A percentile compares a stretch with the other conserved stretches of the same genome.
These are phyloP conservation scores for Penicillium sp. DNA, from an alignment of 2,329 filamentous ascomycete species.

Conservation along the genomic window DNA sequence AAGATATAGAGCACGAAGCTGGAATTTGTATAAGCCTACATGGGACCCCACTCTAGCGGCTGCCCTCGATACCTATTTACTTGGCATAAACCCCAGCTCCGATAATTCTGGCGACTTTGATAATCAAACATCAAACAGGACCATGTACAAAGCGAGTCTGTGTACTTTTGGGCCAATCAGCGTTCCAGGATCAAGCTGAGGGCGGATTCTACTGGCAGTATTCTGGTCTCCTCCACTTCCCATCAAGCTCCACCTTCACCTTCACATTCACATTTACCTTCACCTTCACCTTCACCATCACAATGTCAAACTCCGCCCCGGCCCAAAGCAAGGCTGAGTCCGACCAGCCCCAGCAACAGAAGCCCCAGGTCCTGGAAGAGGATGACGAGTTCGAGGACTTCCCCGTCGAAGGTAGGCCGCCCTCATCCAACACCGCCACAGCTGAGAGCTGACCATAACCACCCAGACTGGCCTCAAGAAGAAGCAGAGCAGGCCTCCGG, in stretches of 20 bases:
- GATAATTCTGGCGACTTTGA: no score
- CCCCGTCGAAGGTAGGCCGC: slow-evolving; percentile 77
- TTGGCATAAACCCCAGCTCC: no score
- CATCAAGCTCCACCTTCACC: background rate
- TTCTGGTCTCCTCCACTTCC: no score
- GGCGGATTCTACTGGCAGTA: no score
- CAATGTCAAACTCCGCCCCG: slow-evolving; percentile 52
- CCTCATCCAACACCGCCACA: background rate
- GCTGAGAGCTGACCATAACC: slow-evolving; percentile 14
- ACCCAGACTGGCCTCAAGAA: slow-evolving; percentile 85
- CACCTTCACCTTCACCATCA: slow-evolving; percentile 19
- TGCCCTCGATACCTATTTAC: no score
- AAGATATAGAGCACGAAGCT: no score
- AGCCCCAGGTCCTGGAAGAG: slow-evolving; percentile 79
- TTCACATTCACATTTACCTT: slow-evolving; percentile 1
- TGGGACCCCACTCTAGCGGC: no score
- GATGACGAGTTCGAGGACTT: slow-evolving; percentile 99
- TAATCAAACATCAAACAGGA: no score
- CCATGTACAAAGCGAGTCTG: no score
- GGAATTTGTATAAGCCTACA: no score
- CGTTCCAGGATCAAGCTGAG: no score
- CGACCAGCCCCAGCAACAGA: slow-evolving; percentile 61
- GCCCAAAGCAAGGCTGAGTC: slow-evolving; percentile 42
- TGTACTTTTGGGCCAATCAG: no score
- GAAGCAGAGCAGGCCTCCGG: slow-evolving; percentile 74